Evolutionary conservation across 441 rosid genomes (phyloP).

Genomic region (Hypseocharis bilobata): DNA sequence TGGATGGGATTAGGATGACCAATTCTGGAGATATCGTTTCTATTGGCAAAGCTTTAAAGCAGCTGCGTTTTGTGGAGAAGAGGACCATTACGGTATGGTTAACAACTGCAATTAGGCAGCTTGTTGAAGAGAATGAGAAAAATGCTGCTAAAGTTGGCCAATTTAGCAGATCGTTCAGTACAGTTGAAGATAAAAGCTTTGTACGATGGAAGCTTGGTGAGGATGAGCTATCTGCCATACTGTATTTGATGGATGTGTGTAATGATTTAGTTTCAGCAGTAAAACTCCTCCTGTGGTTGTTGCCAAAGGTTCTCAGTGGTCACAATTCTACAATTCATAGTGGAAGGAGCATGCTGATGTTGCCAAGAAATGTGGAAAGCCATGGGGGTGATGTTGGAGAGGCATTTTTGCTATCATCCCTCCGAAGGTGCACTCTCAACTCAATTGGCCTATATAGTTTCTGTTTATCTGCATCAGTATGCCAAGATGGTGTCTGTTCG

Average conservation of each 20-base stretch:
- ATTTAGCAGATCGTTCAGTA: constrained; percentile 41
- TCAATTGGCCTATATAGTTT: constrained; percentile 4
- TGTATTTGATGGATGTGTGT: constrained; percentile 75
- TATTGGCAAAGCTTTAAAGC: constrained; percentile 68
- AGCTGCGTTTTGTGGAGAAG: constrained; percentile 69
- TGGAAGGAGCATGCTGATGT: constrained; percentile 55
- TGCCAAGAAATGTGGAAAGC: constrained; percentile 61
- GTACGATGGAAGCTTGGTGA: constrained; percentile 83
- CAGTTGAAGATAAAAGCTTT: constrained; percentile 57
- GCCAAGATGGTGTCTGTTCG: background rate
- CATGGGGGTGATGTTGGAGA: constrained; percentile 74
- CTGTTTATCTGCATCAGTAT: background rate
- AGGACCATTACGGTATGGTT: constrained; percentile 76
- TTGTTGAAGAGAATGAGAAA: constrained; percentile 75
- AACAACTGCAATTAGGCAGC: constrained; percentile 57
- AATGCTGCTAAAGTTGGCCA: constrained; percentile 51
- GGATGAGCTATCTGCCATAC: constrained; percentile 69
- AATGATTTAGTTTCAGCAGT: constrained; percentile 64
- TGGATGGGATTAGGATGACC: constrained; percentile 45
- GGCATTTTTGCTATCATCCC: constrained; percentile 65
- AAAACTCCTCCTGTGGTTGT: constrained; percentile 81
- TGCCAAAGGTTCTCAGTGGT: constrained; percentile 63
- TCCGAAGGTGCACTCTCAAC: constrained; percentile 56
- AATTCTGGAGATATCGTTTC: constrained; percentile 52
- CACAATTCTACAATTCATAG: constrained; percentile 52